Evolutionary conservation across 1,284 basidiomycete species (phyloP), one percentile per base, ranked within the genome.

Genomic region (Prillingera fragicola): DNA sequence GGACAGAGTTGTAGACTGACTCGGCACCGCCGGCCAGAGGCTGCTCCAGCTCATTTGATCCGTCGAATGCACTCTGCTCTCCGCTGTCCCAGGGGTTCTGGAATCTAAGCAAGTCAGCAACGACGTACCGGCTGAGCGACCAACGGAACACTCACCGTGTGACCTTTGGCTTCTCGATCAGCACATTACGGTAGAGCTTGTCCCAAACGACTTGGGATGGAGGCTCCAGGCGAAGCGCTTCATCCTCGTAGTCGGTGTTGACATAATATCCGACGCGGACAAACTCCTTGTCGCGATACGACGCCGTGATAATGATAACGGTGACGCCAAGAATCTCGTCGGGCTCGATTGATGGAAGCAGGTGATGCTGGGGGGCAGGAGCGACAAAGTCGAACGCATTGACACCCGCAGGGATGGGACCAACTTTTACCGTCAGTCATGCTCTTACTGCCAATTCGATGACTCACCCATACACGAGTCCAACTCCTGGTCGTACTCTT

Each of bases 251-350:
- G 67, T 96, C 92, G 37, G 92, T 97, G 68, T 97, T 95, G 71
- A 98, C 95, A 70, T 99, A 99, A 73, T 99, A 98, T 5, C 95
- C 94, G 17, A 99, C 92, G 31, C 94, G 82, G 28, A 99, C 94
- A 70, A 99, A 99, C 70, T 98, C 94, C 62, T 95, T 90, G 69
- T 91, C 82, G 64, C 94, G 84, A 39, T 88, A 86, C 23, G 97
- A 78, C 14, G 81, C 81, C 57, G 98, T 87, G 22, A 99, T 81
- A 60, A 99, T 84, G 71, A 91, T 95, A 18, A 95, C 95, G 2
- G 92, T 91, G 65, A 98, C 78, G 47, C 75, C 75, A 18, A 78
- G 75, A 35, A 81, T 72, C 34, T 80, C 78, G 42, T 94, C 91
- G 25, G 67, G 58, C 48, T 63, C 60, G 35, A 63, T 50, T 0